Evolutionary conservation across 2,329 filamentous ascomycete genomes (phyloP), one percentile per base, ranked within the genome.

Genomic region (Colletotrichum sp.): DNA sequence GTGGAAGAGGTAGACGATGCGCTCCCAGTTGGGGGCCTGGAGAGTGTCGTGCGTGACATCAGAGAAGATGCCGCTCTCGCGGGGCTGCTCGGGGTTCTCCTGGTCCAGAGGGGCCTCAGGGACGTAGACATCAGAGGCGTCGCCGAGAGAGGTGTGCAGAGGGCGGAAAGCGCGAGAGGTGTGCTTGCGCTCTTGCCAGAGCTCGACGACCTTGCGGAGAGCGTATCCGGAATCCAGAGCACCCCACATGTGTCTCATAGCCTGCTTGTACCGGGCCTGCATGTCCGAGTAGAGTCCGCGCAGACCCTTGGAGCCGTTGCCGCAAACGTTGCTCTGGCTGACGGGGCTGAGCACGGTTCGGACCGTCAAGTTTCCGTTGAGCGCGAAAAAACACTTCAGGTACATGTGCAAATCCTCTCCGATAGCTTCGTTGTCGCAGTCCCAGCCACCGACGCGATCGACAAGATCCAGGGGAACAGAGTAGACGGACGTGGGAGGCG

Each of bases 361-460:
- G 63, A 90, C 90, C 15, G 91, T 92, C 70, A 95, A 82, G 81
- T 94, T 92, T 5, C 93, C 93, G 77, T 93, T 93, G 22, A 94
- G 88, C 1, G 93, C 92, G 78, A 95, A 95, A 85, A 95, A 95
- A 82, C 93, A 94, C 86, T 95, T 95, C 77, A 95, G 88, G 81
- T 94, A 94, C 93, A 95, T 95, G 85, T 95, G 93, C 80, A 95
- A 84, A 80, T 95, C 93, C 83, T 95, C 93, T 59, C 93, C 93
- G 78, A 95, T 95, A 25, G 93, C 93, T 76, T 94, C 93, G 2
- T 91, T 88, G 68, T 91, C 92, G 70, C 91, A 90, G 81, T 95
- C 93, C 93, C 93, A 95, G 30, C 93, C 93, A 12, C 92, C 92
- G 34, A 94, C 93, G 32, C 90, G 88, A 79, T 94, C 93, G 55